Base-by-base conservation (phyloP, 192 early-diverging fungal species). In the Funneliformis geosporum region DNA sequence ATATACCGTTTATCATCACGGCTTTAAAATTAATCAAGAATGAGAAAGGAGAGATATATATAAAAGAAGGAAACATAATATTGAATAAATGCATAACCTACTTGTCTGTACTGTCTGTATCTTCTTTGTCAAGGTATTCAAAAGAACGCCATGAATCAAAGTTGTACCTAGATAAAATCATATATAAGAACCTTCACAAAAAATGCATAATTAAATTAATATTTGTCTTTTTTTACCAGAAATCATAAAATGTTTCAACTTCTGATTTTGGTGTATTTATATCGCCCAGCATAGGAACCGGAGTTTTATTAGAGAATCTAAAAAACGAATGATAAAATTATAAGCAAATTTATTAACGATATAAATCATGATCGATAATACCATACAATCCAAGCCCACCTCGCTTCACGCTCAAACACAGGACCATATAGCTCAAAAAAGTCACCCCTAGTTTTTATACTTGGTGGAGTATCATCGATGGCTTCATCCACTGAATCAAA, bases 101-200 rank as follows among this genome's bases (percentile, higher is more conserved):
- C 82, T 91, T 96, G 78, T 96, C 95, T 28, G 91, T 92, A 66
- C 87, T 89, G 55, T 95, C 95, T 69, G 90, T 92, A 82, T 95
- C 96, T 86, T 99, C 97, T 91, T 99, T 98, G 84, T 99, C 98
- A 74, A 95, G 86, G 85, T 93, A 95, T 91, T 99, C 98, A 80
- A 99, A 99, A 43, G 96, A 93, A 80, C 98, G 89, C 97, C 97
- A 99, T 68, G 96, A 98, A 79, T 99, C 94, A 83, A 99, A 95
- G 84, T 85, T 87, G 82, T 92, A 92, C 75, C 75, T 76, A 65
- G 2, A 25, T 16, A 25, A 21, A 71, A 71, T 46, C 14, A 55
- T 28, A 9, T 8, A 1, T 25, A 72, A 11, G 6, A 4, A 46
- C 9, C 46, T n/a, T 69, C 21, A 21, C 18, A 40, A 42, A 39